Evolutionary conservation across 768 basidiomycete species (phyloP).

Genomic region (Holtermanniella nyarrowii): DNA sequence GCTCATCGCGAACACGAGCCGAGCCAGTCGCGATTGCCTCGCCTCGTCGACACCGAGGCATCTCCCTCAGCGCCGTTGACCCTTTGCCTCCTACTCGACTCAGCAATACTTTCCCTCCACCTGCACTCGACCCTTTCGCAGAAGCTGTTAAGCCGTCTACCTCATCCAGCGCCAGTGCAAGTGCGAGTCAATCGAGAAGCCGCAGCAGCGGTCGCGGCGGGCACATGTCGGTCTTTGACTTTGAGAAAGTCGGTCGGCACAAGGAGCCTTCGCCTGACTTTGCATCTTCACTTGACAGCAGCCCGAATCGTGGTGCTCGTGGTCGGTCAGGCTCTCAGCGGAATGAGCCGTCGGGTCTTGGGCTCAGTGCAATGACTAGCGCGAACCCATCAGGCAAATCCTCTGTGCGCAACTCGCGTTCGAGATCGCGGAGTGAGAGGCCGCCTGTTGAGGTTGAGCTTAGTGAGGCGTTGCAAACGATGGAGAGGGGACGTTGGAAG

Average conservation of each 20-base stretch:
- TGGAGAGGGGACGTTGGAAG: too few relatives aligned
- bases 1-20: neutral
- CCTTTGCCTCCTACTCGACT: neutral
- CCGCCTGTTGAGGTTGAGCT: neutral
- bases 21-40: neutral
- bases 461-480: neutral
- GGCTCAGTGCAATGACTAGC: neutral
- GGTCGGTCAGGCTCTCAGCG: neutral
- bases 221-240: neutral
- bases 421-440: neutral
- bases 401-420: neutral
- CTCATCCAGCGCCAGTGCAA: neutral
- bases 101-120: neutral
- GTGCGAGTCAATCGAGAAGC: neutral
- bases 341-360: neutral
- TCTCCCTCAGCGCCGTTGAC: neutral
- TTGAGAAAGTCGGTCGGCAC: neutral
- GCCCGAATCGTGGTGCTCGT: neutral
- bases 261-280: neutral
- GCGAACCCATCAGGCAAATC: neutral
- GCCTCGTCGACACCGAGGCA: neutral
- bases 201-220: neutral
- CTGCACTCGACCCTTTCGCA: neutral
- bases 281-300: neutral
- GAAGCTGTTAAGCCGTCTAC: neutral